Base-by-base conservation (phyloP, 345 rosid genomes). In the Dimocarpus longan region DNA sequence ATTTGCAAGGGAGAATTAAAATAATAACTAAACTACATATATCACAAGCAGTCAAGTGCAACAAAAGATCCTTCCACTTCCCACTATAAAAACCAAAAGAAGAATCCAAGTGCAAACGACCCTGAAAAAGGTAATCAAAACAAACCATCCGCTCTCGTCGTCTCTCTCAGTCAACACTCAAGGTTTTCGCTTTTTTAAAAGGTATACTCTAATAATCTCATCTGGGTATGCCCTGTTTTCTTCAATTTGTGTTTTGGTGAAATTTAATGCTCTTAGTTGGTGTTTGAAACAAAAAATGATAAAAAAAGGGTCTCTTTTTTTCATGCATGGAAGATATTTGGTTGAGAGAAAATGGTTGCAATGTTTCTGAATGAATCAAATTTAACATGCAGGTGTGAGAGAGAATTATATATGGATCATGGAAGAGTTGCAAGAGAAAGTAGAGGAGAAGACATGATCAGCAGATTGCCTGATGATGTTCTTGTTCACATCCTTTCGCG, bases 401-500 rank as follows among this genome's bases (percentile, higher is more conserved):
- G 56, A 50, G 37, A 32, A 50, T 50, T 19, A 50, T 50, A 32
- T 32, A 32, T 32, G 56, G 56, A 15, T 50, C 16, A 4, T 50
- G 56, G 5, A 50, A 50, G 15, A 16, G 18, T 50, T 50, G 16
- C 5, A 50, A 50, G 15, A 12, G 15, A 69, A 32, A 15, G 24
- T 18, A 18, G 2, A 37, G 5, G 32, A 5, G 44, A 50, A 26
- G 73, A 76, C 56, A 50, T 50, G 18, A 65, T 80, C 12, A 71
- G 73, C 50, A 5, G 8, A 8, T 52, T 76, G 22, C 62, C 66
- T 22, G 73, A 76, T 54, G 48, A 22, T 39, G 65, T 80, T 72
- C 76, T 80, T 37, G 0, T 70, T 50, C 73, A 76, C 68, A 43
- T 76, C 22, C 80, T 80, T 26, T 75, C 79, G 7, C 64, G 56